Base-by-base conservation (phyloP, 352 stramenopile species). In the Lagenidium sp. region DNA sequence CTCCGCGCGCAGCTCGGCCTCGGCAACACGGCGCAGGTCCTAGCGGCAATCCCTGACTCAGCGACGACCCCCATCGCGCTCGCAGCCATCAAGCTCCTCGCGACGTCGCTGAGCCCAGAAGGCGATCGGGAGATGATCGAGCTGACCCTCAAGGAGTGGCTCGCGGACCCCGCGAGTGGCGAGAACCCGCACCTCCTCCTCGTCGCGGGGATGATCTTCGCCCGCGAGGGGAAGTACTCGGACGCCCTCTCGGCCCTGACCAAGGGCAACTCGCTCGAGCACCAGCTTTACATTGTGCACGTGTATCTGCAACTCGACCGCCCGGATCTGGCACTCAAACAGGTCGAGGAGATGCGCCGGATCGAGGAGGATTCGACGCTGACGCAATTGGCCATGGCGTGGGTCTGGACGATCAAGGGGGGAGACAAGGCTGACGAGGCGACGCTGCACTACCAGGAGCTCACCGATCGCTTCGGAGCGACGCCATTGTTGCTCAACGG, bases 311-410 rank as follows among this genome's bases (percentile, higher is more conserved):
- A 95, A 55, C 96, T 99, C 56, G 88, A 98, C 60, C 83, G 96
- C 8, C 25, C 91, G 5, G 96, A 99, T 62, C 63, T 98, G 29
- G 95, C 92, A 4, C 51, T 81, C 32, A 82, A 96, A 55, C 67
- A 87, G 32, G 67, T 98, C 25, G 56, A 79, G 30, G 63, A 95
- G 43, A 87, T 99, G 75, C 76, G 85, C 49, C 68, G 76, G 47
- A 85, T 87, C 20, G 95, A 98, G 60, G 95, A 99, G 62, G 95
- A 99, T 70, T 89, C 88, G 42, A 96, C 96, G 41, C 69, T 98
- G 36, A 97, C 94, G 16, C 94, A 98, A 68, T 63, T 98, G 22
- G 81, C 83, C 29, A 67, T 77, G 34, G 89, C 95, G 5, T 98
- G 96, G 69, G 69, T 95, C 32, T 44, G 88, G 18, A 76, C 77